These are phyloP conservation scores for Neopestalotiopsis sp. DNA, from an alignment of 2,329 filamentous ascomycete genomes.

Conservation along the genomic window DNA sequence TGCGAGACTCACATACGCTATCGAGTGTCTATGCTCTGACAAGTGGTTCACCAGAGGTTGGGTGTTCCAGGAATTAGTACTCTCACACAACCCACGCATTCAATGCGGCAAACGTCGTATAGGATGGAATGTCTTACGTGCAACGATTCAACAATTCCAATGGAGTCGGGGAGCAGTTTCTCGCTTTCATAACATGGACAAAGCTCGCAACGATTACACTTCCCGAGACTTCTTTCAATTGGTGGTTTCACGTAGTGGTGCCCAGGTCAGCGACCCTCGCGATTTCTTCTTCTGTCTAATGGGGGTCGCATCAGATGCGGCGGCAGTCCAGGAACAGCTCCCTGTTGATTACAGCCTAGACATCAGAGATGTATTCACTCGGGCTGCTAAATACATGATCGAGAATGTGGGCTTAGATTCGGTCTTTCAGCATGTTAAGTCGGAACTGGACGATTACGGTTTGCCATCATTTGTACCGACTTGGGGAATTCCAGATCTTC, in stretches of 20 bases:
- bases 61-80: neutral
- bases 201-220: neutral
- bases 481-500: neutral
- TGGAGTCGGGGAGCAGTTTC: neutral
- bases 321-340: neutral
- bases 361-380: neutral
- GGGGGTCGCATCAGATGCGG: neutral
- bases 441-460: neutral
- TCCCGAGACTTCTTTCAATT: neutral
- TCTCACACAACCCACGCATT: slow-evolving; percentile 4
- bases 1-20: neutral
- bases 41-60: slow-evolving; percentile 1
- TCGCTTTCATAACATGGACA: neutral
- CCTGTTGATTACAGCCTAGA: neutral
- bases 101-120: neutral
- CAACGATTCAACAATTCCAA: neutral
- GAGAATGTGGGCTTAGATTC: neutral
- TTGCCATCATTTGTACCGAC: neutral
- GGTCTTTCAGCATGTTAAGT: neutral
- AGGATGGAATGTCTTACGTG: neutral
- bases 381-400: neutral
- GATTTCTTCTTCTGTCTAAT: neutral
- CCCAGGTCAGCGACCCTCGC: neutral
- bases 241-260: neutral
- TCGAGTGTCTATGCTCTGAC: neutral